Percentiles rank a stretch among this genome's conserved stretches.
Conservation (phyloP, 2,329 filamentous ascomycete species). For the Pestalotiopsis sp. region DNA sequence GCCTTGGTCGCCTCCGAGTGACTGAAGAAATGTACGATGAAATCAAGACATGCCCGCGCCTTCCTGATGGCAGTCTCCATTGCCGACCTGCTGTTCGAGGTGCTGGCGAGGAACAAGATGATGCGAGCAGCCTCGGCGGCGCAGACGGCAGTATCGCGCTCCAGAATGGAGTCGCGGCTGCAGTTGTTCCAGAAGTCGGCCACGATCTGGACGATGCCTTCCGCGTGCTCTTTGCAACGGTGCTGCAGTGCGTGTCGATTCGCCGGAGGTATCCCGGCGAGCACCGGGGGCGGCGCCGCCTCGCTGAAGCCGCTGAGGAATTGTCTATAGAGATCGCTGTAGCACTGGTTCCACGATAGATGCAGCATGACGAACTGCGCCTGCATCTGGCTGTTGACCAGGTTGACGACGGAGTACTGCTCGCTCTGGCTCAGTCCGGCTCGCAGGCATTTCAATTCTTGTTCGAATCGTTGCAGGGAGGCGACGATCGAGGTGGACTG, state of each 20-base stretch:
- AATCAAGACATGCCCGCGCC: constrained; percentile 27
- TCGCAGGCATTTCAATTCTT: constrained; percentile 22
- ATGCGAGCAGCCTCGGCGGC: constrained; percentile 42
- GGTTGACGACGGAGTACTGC: constrained; percentile 25
- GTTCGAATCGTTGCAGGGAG: constrained; percentile 26
- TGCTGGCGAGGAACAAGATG: constrained; percentile 33
- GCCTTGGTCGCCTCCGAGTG: constrained; percentile 30
- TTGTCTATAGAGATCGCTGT: constrained; percentile 47
- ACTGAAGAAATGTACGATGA: constrained; percentile 28
- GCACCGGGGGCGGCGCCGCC: constrained; percentile 33
- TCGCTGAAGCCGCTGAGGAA: constrained; percentile 42
- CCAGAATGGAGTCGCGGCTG: constrained; percentile 29
- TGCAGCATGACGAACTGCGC: constrained; percentile 33
- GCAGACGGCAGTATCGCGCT: constrained; percentile 44
- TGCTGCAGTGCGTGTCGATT: constrained; percentile 32
- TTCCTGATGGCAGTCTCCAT: constrained; percentile 26
- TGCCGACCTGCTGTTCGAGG: constrained; percentile 17
- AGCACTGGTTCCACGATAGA: constrained; percentile 41
- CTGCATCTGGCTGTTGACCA: constrained; percentile 22
- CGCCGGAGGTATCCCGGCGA: constrained; percentile 27
- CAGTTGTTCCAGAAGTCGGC: constrained; percentile 28
- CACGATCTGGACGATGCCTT: constrained; percentile 37
- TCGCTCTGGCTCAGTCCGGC: constrained; percentile 20
- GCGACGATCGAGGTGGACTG: constrained; percentile 22
- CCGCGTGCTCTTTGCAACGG: constrained; percentile 39